These are phyloP conservation scores for Eucalyptus sp. DNA, from an alignment of 345 rosid genomes.

Conservation along the genomic window DNA sequence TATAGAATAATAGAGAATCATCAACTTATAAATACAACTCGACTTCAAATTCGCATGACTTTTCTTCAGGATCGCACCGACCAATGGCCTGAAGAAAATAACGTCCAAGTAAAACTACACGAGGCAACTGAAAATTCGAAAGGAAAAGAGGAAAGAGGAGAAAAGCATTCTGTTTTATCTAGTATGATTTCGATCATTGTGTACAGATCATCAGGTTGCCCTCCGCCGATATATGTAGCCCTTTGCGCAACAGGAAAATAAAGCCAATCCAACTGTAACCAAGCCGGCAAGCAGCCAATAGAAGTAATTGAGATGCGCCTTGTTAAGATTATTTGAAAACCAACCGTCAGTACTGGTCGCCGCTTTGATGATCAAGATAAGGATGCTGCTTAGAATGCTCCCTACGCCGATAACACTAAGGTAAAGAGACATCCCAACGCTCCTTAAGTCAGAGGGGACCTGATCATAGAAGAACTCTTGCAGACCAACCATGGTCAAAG, in stretches of 20 bases:
- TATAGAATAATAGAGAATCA: neutral
- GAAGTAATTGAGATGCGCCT: constrained; percentile 20
- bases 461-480: constrained; percentile 25
- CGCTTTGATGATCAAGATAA: constrained; percentile 1
- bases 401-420: constrained; percentile 13
- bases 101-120: neutral
- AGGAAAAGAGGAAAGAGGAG: neutral
- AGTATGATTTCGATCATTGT: neutral
- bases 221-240: constrained; percentile 6
- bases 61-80: neutral
- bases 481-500: constrained; percentile 16
- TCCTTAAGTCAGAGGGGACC: constrained; percentile 11
- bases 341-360: neutral
- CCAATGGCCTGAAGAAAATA: neutral
- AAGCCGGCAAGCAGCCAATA: constrained; percentile 11
- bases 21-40: neutral
- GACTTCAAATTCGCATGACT: neutral
- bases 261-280: neutral
- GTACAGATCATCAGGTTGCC: neutral
- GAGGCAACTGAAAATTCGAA: neutral
- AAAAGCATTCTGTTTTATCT: neutral
- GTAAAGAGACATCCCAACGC: constrained; percentile 14
- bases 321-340: constrained; percentile 14
- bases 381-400: constrained; percentile 9
- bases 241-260: constrained; percentile 1